Evolutionary conservation across 495 filamentous ascomycete species (phyloP), one percentile per base, ranked within the genome.

Genomic region (Xylaria scruposa): DNA sequence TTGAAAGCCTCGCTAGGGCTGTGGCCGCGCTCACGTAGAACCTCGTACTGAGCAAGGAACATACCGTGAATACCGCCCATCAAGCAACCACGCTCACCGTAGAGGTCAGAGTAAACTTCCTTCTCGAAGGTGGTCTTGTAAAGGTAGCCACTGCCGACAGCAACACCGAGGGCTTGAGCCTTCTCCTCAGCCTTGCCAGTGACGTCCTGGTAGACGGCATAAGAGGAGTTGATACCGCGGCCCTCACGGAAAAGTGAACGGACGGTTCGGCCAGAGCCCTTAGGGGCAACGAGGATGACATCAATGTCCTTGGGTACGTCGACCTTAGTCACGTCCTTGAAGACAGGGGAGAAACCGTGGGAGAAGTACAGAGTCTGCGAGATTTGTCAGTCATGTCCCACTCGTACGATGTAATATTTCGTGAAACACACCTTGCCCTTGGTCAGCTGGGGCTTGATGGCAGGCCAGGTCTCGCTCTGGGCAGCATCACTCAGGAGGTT

Each of bases 41-140:
- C 96, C 89, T 99, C 97, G 88, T 99, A 98, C 89, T 99, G 96
- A 71, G 96, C 96, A 76, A 99, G 93, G 92, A 99, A 99, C 96
- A 99, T 98, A 85, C 96, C 96, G 89, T 99, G 97, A 85, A 99
- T 99, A 85, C 97, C 96, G 78, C 96, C 97, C 97, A 98, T 99
- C 76, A 99, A 87, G 89, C 97, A 99, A 81, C 97, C 96, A 86
- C 96, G 95, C 91, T 99, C 96, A 84, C 96, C 97, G 88, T 98
- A 98, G 73, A 99, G 89, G 85, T 98, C 97, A 63, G 94, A 97
- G 92, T 95, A 97, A 81, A 98, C 96, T 88, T 98, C 97, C 90
- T 98, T 98, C 90, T 98, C 91, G 81, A 98, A 99, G 81, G 96
- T 99, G 75, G 97, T 99, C 91, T 98, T 93, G 91, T 99, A 99